Percentiles rank a stretch among this genome's conserved stretches.
phyloP scores from a whole-genome alignment of 305 asterid species.

The Vinca major region DNA sequence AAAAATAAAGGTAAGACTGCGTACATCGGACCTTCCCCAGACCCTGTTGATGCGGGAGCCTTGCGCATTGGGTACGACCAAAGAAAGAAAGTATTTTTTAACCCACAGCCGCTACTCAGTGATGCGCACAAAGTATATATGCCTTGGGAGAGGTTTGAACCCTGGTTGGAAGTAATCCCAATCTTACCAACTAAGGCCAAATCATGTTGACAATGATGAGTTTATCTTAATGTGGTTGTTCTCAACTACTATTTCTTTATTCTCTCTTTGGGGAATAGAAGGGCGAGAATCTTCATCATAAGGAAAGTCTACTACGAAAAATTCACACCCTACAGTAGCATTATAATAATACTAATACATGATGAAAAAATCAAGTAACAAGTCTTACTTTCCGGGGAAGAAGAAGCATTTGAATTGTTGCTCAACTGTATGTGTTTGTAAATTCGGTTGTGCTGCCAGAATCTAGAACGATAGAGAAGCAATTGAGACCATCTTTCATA shows the following conservation, averaged over 20 bases:
- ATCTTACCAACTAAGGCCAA: too few relatives aligned
- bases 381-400: constrained; percentile 38
- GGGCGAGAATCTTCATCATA: neutral
- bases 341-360: neutral
- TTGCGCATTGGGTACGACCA: too few relatives aligned
- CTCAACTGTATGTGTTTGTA: constrained; percentile 50
- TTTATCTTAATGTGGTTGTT: neutral
- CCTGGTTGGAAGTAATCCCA: too few relatives aligned
- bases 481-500: neutral
- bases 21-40: too few relatives aligned
- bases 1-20: too few relatives aligned
- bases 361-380: constrained; percentile 8
- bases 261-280: neutral
- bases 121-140: too few relatives aligned
- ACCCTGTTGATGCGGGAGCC: too few relatives aligned
- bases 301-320: too few relatives aligned
- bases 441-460: constrained; percentile 49
- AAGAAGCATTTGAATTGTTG: constrained; percentile 54
- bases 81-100: too few relatives aligned
- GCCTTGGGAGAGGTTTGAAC: too few relatives aligned
- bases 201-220: too few relatives aligned
- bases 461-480: constrained; percentile 15
- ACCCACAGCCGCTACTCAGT: too few relatives aligned
- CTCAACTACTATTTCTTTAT: neutral
- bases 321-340: neutral